Conservation (phyloP, 1,284 basidiomycete genomes). For the Heimioporus retisporus region DNA sequence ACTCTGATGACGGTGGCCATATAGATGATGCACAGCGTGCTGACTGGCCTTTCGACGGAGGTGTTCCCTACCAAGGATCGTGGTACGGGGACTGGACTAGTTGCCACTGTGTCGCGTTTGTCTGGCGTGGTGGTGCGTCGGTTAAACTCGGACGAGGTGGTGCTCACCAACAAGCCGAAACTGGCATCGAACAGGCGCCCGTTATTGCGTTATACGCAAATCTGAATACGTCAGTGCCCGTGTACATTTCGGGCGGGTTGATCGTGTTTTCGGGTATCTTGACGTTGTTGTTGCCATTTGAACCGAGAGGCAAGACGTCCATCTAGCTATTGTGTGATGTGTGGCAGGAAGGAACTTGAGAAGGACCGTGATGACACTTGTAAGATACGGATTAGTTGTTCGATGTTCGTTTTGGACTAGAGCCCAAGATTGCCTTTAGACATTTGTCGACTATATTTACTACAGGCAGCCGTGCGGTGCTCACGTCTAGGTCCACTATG, state of each 20-base stretch:
- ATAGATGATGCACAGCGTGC: slow-evolving; percentile 78
- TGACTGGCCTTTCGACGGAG: slow-evolving; percentile 75
- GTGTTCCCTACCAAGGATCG: slow-evolving; percentile 78
- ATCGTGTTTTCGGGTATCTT: slow-evolving; percentile 66
- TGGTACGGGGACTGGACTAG: slow-evolving; percentile 79
- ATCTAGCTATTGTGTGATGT: neutral
- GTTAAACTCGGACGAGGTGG: neutral
- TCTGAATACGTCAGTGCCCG: slow-evolving; percentile 73
- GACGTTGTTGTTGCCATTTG: slow-evolving; percentile 69
- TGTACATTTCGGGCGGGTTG: slow-evolving; percentile 81
- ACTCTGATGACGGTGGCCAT: neutral
- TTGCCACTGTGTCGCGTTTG: slow-evolving; percentile 66
- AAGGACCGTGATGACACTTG: too few species aligned
- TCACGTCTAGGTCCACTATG: too few species aligned
- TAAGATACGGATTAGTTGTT: too few species aligned
- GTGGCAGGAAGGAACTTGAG: too few species aligned
- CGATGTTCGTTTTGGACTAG: too few species aligned
- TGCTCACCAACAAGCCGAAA: too few species aligned
- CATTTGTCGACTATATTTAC: too few species aligned
- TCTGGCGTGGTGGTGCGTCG: slow-evolving; percentile 69
- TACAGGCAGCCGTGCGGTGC: too few species aligned
- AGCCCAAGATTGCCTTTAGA: too few species aligned
- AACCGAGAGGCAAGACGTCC: slow-evolving; percentile 59
- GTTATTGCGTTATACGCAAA: slow-evolving; percentile 80
- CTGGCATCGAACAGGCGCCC: slow-evolving; percentile 60